Percentiles rank a stretch among this genome's conserved stretches.
Conservation (phyloP, 345 rosid genomes). For the Laguncularia racemosa region DNA sequence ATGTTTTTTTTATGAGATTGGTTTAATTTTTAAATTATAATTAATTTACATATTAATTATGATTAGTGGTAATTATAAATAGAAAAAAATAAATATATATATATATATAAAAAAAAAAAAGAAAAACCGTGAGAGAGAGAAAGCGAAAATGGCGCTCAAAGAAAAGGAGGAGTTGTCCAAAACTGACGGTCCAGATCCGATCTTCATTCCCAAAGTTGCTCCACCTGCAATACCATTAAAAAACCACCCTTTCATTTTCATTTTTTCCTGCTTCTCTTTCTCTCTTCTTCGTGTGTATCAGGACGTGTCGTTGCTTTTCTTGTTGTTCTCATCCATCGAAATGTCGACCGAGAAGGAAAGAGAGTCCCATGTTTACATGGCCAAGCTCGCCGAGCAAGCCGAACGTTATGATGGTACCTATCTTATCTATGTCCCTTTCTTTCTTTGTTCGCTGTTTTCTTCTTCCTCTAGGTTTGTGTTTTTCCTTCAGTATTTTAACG, state of each 20-base stretch:
- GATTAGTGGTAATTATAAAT: too few relatives aligned
- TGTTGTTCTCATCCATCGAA: neutral
- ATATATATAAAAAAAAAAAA: too few relatives aligned
- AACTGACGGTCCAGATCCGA: constrained; percentile 55
- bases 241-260: neutral
- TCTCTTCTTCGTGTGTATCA: neutral
- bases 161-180: neutral
- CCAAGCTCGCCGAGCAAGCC: constrained; percentile 95
- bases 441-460: neutral
- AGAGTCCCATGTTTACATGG: constrained; percentile 76
- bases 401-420: constrained; percentile 79
- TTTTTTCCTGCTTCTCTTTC: constrained; percentile 6
- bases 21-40: too few relatives aligned
- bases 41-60: too few relatives aligned
- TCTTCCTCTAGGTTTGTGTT: neutral
- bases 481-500: too few relatives aligned
- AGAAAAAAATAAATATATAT: too few relatives aligned
- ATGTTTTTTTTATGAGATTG: too few relatives aligned
- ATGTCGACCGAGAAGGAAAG: constrained; percentile 82
- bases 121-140: too few relatives aligned
- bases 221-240: constrained; percentile 11
- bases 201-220: constrained; percentile 30
- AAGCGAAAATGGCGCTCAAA: too few relatives aligned
- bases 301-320: neutral
- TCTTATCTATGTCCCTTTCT: neutral